These are phyloP conservation scores for Cladosporium sp. DNA, from an alignment of 2,329 filamentous ascomycete species.

Conservation along the genomic window DNA sequence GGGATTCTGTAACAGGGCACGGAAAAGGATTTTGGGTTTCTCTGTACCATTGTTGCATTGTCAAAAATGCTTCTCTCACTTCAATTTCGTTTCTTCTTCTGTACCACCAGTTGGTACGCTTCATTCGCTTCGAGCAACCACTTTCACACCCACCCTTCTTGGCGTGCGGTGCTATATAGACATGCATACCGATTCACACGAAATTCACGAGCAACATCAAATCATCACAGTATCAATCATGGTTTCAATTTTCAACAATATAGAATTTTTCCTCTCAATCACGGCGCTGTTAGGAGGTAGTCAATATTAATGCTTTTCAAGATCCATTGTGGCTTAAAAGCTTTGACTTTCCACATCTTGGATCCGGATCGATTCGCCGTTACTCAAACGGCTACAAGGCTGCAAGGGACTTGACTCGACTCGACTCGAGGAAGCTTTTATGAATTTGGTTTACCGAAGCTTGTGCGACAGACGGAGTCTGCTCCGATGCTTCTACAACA, in stretches of 20 bases:
- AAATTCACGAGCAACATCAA: background rate
- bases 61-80: background rate
- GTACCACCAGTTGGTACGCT: background rate
- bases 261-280: too few relatives aligned
- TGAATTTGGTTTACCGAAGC: background rate
- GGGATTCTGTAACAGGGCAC: background rate
- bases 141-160: background rate
- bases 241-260: background rate
- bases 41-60: background rate
- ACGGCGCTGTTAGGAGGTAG: too few relatives aligned
- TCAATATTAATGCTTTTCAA: too few relatives aligned
- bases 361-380: background rate
- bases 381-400: slow-evolving; percentile 1
- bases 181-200: slow-evolving; percentile 7
- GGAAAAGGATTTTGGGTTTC: background rate
- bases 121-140: background rate
- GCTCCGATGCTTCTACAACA: background rate
- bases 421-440: slow-evolving; percentile 3
- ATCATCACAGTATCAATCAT: background rate
- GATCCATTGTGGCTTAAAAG: too few relatives aligned
- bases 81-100: background rate
- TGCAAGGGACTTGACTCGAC: background rate
- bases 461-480: slow-evolving; percentile 1
- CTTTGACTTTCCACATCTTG: too few relatives aligned
- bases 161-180: background rate